Evolutionary conservation across 805 yeast species (phyloP).

Genomic region (Alloascoidea africana): DNA sequence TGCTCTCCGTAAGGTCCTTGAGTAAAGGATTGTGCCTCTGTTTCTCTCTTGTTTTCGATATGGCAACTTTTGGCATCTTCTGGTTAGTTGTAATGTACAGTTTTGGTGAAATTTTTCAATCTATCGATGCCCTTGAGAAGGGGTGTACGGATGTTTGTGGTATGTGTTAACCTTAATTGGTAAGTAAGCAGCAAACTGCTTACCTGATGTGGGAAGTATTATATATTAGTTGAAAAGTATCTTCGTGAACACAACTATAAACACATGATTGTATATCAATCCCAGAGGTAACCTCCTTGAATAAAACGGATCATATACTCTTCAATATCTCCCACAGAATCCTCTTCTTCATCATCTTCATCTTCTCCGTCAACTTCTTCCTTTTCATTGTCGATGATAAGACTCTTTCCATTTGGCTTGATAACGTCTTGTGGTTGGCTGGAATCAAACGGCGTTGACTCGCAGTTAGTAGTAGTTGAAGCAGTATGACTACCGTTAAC

Average conservation of each 20-base stretch:
- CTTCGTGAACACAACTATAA: no score
- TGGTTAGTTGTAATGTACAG: no score
- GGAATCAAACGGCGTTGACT: constrained; percentile 4
- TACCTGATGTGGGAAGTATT: no score
- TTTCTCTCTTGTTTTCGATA: constrained; percentile 19
- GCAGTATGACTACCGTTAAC: constrained; percentile 4
- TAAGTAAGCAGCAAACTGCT: no score
- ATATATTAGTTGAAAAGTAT: no score
- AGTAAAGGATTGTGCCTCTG: constrained; percentile 73
- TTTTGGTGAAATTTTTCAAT: no score
- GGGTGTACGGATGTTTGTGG: no score
- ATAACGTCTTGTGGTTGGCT: constrained; percentile 2
- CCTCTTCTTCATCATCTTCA: constrained; percentile 39
- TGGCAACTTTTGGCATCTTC: constrained; percentile 3
- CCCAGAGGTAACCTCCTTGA: constrained; percentile 63
- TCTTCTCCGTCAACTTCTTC: constrained; percentile 18
- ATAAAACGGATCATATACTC: constrained; percentile 92
- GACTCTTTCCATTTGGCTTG: constrained; percentile 5
- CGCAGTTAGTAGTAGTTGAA: constrained; percentile 8
- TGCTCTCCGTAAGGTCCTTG: constrained; percentile 60
- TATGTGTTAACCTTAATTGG: no score
- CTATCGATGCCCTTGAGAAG: no score
- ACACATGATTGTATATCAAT: no score
- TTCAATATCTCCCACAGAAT: constrained; percentile 59
- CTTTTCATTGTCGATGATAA: constrained; percentile 12